Base-by-base conservation (phyloP, 805 yeast species). In the Pichia nakasei region DNA sequence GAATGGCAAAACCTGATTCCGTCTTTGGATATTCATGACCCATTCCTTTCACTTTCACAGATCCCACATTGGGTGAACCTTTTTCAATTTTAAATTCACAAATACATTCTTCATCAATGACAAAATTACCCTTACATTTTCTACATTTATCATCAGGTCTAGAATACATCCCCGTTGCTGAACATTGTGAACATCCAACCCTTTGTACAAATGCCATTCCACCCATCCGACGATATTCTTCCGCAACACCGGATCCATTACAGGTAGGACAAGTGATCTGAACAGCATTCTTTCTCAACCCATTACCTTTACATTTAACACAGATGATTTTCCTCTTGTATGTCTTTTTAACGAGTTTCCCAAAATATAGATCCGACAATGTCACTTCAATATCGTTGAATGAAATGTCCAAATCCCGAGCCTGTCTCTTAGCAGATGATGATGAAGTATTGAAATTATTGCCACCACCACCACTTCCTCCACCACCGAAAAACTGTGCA, bases 21-120 rank as follows among this genome's bases (percentile, higher is more conserved):
- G 76, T 75, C 2, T 87, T 91, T 8, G 82, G 77, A 20, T 68
- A 80, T 60, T 87, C 78, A 62, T 91, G 97, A 2, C 96, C 80
- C 60, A 80, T 86, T 6, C 80, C 82, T 35, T 67, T 61, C 46
- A 87, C 63, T 0, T 73, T 72, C 20, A 91, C 71, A 2, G 66
- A 58, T 32, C 85, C 95, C 12, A 75, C 76, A 41, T 73, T 67
- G 32, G 71, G 67, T 5, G 85, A 71, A 2, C 97, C 97, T 38
- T 77, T 78, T 3, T 78, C 76, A 22, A 91, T 76, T 51, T 78
- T 78, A 47, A 93, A 85, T 55, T 86, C 94, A 46, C 89, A 61
- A 9, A 82, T 73, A 55, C 83, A 82, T 20, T 80, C 72, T 54
- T 85, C 85, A 47, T 80, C 81, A 3, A 68, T 64, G 3, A 75